Base-by-base conservation (phyloP, 2,329 filamentous ascomycete species). In the Hypoxylon sp. region DNA sequence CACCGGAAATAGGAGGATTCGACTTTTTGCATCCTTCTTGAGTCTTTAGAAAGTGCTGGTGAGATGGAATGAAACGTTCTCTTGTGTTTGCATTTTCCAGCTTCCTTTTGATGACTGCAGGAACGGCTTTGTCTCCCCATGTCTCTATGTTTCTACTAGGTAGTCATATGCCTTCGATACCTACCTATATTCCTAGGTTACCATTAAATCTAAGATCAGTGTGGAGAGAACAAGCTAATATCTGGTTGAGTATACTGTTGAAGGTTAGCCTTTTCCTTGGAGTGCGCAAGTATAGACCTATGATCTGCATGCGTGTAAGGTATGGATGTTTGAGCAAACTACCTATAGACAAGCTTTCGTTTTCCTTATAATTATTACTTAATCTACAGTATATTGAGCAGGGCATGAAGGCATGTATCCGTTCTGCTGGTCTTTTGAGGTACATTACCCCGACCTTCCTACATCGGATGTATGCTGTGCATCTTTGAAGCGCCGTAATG, bases 371-470 rank as follows among this genome's bases (percentile, higher is more conserved):
- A 10, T 28, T n/a, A 28, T 28, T 55, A 43, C 28, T 19, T 55
- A 28, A 43, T 30, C 17, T 21, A 19, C 34, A 25, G 17, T 30
- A 41, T 30, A 43, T 43, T 23, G 3, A 34, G 11, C 7, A 34
- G n/a, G 21, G 10, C 6, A 14, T 17, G 36, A 34, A 45, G 36
- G 36, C 23, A 38, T 11, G 46, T 30, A 36, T 45, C 48, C 48
- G 23, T 32, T 11, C 25, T 28, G 9, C 21, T 45, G 38, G 34
- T 13, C 17, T 52, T 52, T 25, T 5, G 19, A 41, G 21, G 46
- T 52, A 36, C 28, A 49, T 56, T 56, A 14, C 25, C 34, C 50
- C 51, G 52, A 57, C 45, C 53, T 58, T 28, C 46, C 60, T 43
- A 21, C 48, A 43, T 51, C 38, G 51, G 53, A 58, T 53, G 3